These are phyloP conservation scores for Amanita inopinata DNA, from an alignment of 768 basidiomycete species.

Conservation along the genomic window DNA sequence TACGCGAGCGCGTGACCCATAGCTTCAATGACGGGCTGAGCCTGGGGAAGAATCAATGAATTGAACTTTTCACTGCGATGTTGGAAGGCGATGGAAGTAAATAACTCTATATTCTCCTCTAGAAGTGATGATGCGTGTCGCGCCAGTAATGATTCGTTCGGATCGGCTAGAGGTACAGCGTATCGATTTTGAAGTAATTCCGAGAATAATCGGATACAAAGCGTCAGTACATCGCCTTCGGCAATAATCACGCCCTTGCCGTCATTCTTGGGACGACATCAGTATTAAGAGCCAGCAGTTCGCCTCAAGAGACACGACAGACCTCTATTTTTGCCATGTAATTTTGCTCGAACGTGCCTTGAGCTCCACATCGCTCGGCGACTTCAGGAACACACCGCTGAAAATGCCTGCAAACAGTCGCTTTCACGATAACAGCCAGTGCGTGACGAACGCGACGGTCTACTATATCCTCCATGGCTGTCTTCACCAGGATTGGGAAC, in stretches of 20 bases:
- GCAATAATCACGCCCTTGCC: conserved; percentile 51
- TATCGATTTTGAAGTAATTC: conserved; percentile 52
- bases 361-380: conserved; percentile 58
- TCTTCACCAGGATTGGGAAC: conserved; percentile 28
- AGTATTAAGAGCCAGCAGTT: conserved; percentile 11
- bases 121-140: conserved; percentile 37
- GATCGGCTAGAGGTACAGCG: conserved; percentile 37
- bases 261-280: conserved; percentile 24
- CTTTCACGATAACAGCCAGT: conserved; percentile 45
- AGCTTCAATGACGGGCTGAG: conserved; percentile 43
- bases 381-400: conserved; percentile 41
- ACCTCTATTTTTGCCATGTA: conserved; percentile 50
- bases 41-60: conserved; percentile 45
- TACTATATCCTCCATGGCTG: conserved; percentile 26
- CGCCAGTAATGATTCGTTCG: conserved; percentile 42
- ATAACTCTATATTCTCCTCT: conserved; percentile 34
- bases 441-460: conserved; percentile 45
- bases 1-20: conserved; percentile 57
- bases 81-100: conserved; percentile 25
- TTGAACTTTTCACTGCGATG: conserved; percentile 46
- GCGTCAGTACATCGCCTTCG: conserved; percentile 43
- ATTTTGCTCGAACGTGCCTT: conserved; percentile 57
- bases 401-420: conserved; percentile 44
- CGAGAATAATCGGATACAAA: conserved; percentile 47
- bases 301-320: conserved; percentile 10